Evolutionary conservation across 2,329 filamentous ascomycete genomes (phyloP).

Genomic region (Trichoderma sp.): DNA sequence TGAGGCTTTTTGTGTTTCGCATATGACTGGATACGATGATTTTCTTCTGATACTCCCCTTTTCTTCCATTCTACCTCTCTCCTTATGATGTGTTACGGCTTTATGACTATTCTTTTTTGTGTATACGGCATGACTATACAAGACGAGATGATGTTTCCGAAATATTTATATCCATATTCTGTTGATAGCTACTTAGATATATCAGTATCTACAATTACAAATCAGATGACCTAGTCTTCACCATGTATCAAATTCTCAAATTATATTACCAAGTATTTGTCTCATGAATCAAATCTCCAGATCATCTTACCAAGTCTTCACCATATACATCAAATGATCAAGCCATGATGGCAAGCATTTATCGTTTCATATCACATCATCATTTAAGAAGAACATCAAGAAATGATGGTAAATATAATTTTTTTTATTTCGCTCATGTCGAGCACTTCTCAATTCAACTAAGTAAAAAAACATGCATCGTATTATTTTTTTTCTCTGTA

Average conservation of each 20-base stretch:
- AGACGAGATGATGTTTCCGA: conserved; percentile 6
- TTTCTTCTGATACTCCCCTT: neutral
- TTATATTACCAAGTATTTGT: neutral
- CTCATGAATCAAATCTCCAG: no score
- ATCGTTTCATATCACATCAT: no score
- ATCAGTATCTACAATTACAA: neutral
- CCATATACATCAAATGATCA: no score
- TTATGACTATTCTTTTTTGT: conserved; percentile 21
- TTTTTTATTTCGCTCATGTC: conserved; percentile 2
- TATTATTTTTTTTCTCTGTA: neutral
- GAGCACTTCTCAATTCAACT: conserved; percentile 12
- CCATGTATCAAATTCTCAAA: neutral
- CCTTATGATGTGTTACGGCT: conserved; percentile 24
- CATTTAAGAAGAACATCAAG: no score
- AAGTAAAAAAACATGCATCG: neutral
- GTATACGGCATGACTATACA: conserved; percentile 6
- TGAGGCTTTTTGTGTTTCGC: conserved; percentile 1
- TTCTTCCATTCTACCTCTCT: conserved; percentile 19
- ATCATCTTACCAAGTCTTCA: no score
- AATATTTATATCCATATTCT: neutral
- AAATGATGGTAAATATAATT: neutral
- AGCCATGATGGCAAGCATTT: no score
- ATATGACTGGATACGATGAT: conserved; percentile 24
- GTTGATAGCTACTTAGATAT: neutral
- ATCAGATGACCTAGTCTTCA: neutral